Conservation (phyloP, 164 flowering plant species). For the Nymphaea thermarum region DNA sequence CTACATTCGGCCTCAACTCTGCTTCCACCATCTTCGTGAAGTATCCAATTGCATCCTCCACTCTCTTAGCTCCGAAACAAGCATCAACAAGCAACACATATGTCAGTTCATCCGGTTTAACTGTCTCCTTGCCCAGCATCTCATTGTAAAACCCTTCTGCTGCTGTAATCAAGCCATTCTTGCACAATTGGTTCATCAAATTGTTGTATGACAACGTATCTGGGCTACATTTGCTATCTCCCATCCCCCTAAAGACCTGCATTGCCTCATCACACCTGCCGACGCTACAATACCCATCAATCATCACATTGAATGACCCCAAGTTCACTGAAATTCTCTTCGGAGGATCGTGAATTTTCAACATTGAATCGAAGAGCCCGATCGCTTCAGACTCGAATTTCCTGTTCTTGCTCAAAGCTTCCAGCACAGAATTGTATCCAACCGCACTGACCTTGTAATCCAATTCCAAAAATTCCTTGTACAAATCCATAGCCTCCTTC, state of each 20-base stretch:
- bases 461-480: conserved; percentile 28
- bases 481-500: conserved; percentile 75
- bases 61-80: conserved; percentile 46
- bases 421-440: conserved; percentile 64
- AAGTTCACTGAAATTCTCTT: conserved; percentile 48
- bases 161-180: conserved; percentile 46
- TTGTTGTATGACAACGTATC: conserved; percentile 73
- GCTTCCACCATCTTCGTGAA: conserved; percentile 67
- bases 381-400: conserved; percentile 57
- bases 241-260: conserved; percentile 64
- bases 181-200: conserved; percentile 72
- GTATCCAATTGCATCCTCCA: conserved; percentile 67
- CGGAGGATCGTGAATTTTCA: conserved; percentile 56
- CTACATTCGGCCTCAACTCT: conserved; percentile 62
- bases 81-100: conserved; percentile 63
- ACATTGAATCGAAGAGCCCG: conserved; percentile 59
- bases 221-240: conserved; percentile 54
- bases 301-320: conserved; percentile 85
- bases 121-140: conserved; percentile 46
- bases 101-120: conserved; percentile 73
- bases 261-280: conserved; percentile 66
- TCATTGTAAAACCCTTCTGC: conserved; percentile 64
- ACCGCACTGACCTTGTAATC: conserved; percentile 37
- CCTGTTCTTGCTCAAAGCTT: conserved; percentile 68
- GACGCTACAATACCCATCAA: conserved; percentile 49